These are phyloP conservation scores for Talaromyces islandicus DNA, from an alignment of 2,329 filamentous ascomycete genomes.

Conservation along the genomic window DNA sequence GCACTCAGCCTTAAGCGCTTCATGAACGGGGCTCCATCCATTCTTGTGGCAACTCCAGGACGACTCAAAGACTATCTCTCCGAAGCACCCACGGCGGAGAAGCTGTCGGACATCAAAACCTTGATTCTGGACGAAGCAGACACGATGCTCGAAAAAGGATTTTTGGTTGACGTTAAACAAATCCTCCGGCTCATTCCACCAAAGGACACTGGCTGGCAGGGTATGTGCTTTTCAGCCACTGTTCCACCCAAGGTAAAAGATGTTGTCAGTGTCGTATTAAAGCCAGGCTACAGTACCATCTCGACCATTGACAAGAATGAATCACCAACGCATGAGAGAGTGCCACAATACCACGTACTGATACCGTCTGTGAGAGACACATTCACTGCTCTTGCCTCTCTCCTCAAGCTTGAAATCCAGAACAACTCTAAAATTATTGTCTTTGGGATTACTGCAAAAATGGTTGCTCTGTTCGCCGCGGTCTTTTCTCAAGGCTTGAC, in stretches of 20 bases:
- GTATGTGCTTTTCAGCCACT: constrained; percentile 94
- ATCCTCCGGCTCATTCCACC: constrained; percentile 97
- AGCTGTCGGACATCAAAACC: constrained; percentile 88
- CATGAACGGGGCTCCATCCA: constrained; percentile 84
- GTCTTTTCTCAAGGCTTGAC: constrained; percentile 43
- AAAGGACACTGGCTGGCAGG: constrained; percentile 76
- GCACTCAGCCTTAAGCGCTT: constrained; percentile 10
- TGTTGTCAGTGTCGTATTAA: constrained; percentile 88
- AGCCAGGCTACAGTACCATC: too few relatives aligned
- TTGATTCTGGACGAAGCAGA: constrained; percentile 71
- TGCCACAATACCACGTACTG: too few relatives aligned
- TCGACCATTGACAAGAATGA: too few relatives aligned
- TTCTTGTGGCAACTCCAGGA: constrained; percentile 94
- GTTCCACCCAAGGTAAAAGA: constrained; percentile 99
- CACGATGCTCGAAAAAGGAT: too few relatives aligned
- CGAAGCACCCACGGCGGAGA: constrained; percentile 92
- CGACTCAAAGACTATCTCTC: constrained; percentile 99
- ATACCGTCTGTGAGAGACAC: too few relatives aligned
- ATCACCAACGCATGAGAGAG: too few relatives aligned
- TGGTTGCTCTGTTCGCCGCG: constrained; percentile 50
- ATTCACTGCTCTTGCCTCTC: too few relatives aligned
- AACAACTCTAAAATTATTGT: too few relatives aligned
- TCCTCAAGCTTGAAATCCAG: too few relatives aligned
- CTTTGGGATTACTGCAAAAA: too few relatives aligned
- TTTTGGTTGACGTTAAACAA: constrained; percentile 97